These are phyloP conservation scores for Coemansia sp. DNA, from an alignment of 192 early-diverging fungal genomes.

Conservation along the genomic window DNA sequence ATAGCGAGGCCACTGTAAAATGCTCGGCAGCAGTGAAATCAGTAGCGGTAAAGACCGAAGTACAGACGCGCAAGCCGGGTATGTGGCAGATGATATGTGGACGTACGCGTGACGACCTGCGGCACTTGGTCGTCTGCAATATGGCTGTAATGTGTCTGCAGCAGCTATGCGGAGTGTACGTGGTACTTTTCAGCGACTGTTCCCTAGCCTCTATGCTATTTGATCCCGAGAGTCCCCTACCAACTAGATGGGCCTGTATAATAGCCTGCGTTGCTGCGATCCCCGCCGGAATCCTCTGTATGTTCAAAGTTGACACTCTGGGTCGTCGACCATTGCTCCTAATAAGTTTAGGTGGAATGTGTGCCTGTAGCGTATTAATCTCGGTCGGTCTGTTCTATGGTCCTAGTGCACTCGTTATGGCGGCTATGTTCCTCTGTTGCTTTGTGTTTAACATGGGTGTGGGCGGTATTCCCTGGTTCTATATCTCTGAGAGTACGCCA, in stretches of 20 bases:
- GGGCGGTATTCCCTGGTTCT: conserved; percentile 80
- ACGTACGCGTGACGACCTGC: conserved; percentile 43
- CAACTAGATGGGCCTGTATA: conserved; percentile 45
- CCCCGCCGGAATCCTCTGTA: conserved; percentile 65
- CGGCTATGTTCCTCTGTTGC: conserved; percentile 68
- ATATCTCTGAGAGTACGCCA: conserved; percentile 71
- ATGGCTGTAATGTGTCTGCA: conserved; percentile 65
- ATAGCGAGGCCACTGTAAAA: conserved; percentile 31
- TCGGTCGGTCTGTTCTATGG: conserved; percentile 60
- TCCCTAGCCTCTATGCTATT: conserved; percentile 61
- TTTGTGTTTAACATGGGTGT: conserved; percentile 73
- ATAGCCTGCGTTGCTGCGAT: conserved; percentile 62
- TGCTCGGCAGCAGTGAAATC: background rate
- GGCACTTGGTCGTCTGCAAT: conserved; percentile 54
- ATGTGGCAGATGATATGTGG: conserved; percentile 35
- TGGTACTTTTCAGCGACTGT: conserved; percentile 68
- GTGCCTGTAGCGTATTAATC: conserved; percentile 59
- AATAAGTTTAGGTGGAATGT: conserved; percentile 62
- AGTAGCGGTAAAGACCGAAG: background rate
- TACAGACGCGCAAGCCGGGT: background rate
- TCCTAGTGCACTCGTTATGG: conserved; percentile 59
- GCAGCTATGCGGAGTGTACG: conserved; percentile 74
- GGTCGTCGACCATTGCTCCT: conserved; percentile 73
- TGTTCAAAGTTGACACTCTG: conserved; percentile 63
- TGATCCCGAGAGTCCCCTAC: conserved; percentile 54